Evolutionary conservation across 805 yeast species (phyloP).

Genomic region (Candida arabinofermentans): DNA sequence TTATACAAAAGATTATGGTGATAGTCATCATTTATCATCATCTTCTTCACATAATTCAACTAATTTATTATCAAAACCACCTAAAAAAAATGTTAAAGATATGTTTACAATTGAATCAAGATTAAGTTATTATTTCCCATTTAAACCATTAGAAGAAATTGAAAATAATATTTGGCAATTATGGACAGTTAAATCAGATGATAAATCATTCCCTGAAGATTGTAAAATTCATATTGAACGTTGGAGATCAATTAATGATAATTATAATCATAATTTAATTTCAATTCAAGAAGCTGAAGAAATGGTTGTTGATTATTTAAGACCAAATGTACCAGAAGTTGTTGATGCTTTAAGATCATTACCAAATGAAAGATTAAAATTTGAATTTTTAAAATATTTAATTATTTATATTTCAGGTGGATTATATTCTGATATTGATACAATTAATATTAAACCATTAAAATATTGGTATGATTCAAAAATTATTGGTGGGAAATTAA

Average conservation of each 20-base stretch:
- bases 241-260: slow-evolving; percentile 30
- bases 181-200: slow-evolving; percentile 27
- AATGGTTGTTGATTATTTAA: slow-evolving; percentile 24
- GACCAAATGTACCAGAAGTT: slow-evolving; percentile 43
- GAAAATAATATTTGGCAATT: slow-evolving; percentile 31
- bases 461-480: slow-evolving; percentile 26
- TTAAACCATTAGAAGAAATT: slow-evolving; percentile 20
- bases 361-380: slow-evolving; percentile 47
- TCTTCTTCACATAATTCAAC: too few species aligned
- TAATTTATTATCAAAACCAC: slow-evolving; percentile 18
- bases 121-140: slow-evolving; percentile 28
- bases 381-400: slow-evolving; percentile 52
- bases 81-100: slow-evolving; percentile 26
- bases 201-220: slow-evolving; percentile 26
- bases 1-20: slow-evolving; percentile 18
- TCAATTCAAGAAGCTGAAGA: slow-evolving; percentile 28
- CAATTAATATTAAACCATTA: slow-evolving; percentile 43
- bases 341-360: slow-evolving; percentile 44
- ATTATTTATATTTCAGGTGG: slow-evolving; percentile 50
- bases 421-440: slow-evolving; percentile 53
- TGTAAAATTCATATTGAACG: slow-evolving; percentile 30
- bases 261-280: slow-evolving; percentile 28
- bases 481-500: slow-evolving; percentile 18
- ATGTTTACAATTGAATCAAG: slow-evolving; percentile 29
- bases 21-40: too few species aligned